These are phyloP conservation scores for Globisporangium paddicum DNA, from an alignment of 352 stramenopile species.

Conservation along the genomic window DNA sequence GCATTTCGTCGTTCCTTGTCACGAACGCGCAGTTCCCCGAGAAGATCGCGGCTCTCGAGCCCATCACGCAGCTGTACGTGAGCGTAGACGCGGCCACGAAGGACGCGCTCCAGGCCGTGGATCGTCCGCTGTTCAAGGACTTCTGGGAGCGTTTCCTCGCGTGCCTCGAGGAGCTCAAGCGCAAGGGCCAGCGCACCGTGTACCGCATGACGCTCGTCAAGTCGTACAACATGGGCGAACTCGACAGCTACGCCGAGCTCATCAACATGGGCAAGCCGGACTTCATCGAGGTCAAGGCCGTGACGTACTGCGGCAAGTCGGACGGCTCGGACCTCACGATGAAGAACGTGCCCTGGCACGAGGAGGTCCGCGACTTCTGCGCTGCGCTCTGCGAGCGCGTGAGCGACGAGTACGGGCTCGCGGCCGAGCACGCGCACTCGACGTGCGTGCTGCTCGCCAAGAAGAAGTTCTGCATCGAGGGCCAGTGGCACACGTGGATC, in stretches of 20 bases:
- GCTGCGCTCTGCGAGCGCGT: slow-evolving; percentile 72
- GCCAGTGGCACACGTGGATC: slow-evolving; percentile 98
- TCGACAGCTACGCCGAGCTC: slow-evolving; percentile 93
- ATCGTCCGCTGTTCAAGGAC: slow-evolving; percentile 96
- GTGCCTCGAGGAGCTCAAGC: slow-evolving; percentile 90
- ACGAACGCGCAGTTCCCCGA: slow-evolving; percentile 99
- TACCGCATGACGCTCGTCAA: slow-evolving; percentile 98
- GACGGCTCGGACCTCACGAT: slow-evolving; percentile 97
- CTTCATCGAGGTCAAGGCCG: slow-evolving; percentile 96
- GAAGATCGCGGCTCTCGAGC: slow-evolving; percentile 92
- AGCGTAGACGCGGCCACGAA: slow-evolving; percentile 96
- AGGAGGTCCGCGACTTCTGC: slow-evolving; percentile 94
- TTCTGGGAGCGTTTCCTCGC: slow-evolving; percentile 95
- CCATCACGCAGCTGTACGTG: slow-evolving; percentile 99
- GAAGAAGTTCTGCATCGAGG: slow-evolving; percentile 84
- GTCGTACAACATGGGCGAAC: slow-evolving; percentile 96
- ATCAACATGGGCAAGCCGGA: slow-evolving; percentile 89
- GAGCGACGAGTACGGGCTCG: slow-evolving; percentile 90
- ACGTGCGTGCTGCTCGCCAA: slow-evolving; percentile 95
- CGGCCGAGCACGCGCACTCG: slow-evolving; percentile 95
- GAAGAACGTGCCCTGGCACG: slow-evolving; percentile 97
- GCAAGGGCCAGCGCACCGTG: slow-evolving; percentile 95
- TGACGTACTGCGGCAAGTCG: slow-evolving; percentile 98
- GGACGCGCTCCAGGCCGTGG: slow-evolving; percentile 94
- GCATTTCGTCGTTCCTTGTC: slow-evolving; percentile 98